A percentile compares a stretch with the other conserved stretches of the same genome.
phyloP scores from a whole-genome alignment of 768 basidiomycete genomes.

The Trametes maxima region DNA sequence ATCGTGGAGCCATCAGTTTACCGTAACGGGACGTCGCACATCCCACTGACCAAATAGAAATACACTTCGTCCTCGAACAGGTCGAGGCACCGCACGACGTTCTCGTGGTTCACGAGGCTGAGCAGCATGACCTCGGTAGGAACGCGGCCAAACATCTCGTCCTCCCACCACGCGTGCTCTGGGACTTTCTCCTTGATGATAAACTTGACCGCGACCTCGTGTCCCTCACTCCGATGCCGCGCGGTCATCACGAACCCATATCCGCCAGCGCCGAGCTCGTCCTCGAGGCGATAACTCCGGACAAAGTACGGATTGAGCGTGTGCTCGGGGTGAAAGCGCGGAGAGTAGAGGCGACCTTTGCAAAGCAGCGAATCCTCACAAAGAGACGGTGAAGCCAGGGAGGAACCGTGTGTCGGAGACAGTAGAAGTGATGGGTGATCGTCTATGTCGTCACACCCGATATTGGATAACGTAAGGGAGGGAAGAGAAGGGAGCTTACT shows the following conservation, averaged over 20 bases:
- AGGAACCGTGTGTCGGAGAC: constrained; percentile 7
- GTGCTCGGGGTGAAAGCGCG: constrained; percentile 64
- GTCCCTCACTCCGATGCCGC: constrained; percentile 53
- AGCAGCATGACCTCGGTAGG: constrained; percentile 86
- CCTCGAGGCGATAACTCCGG: constrained; percentile 59
- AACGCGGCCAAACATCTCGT: constrained; percentile 60
- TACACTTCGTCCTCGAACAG: constrained; percentile 82
- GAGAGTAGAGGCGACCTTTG: constrained; percentile 42
- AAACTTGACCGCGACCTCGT: constrained; percentile 93
- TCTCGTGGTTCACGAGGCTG: constrained; percentile 71
- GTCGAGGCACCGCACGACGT: constrained; percentile 82
- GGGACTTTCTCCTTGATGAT: constrained; percentile 78
- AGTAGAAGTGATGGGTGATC: constrained; percentile 24
- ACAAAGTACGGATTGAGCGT: constrained; percentile 62
- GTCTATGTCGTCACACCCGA: constrained; percentile 22
- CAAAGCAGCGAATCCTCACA: constrained; percentile 22
- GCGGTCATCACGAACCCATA: constrained; percentile 97
- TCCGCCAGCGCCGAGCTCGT: constrained; percentile 87
- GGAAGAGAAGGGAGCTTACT: constrained; percentile 28
- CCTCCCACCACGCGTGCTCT: constrained; percentile 62
- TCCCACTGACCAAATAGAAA: constrained; percentile 77
- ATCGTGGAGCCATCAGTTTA: constrained; percentile 9
- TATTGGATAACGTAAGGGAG: constrained; percentile 26
- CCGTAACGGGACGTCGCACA: constrained; percentile 9
- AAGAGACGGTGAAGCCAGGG: constrained; percentile 8